These are phyloP conservation scores for Mortierella antarctica DNA, from an alignment of 192 early-diverging fungal species.

Conservation along the genomic window DNA sequence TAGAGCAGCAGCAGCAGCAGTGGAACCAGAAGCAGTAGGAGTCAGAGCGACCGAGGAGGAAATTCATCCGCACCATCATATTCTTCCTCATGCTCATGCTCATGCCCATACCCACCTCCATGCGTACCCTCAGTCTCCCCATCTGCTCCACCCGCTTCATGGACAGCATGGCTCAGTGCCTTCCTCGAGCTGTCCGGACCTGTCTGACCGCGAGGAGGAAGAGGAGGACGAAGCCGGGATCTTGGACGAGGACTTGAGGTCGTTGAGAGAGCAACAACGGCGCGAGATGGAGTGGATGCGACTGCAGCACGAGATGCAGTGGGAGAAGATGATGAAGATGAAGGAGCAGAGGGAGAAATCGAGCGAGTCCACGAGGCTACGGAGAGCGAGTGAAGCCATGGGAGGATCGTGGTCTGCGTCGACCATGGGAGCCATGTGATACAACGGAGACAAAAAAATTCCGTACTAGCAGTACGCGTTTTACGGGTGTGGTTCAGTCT, in stretches of 20 bases:
- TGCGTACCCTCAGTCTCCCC: no score
- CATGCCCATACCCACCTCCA: background rate
- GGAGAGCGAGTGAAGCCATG: no score
- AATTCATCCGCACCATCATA: background rate
- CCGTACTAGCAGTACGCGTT: no score
- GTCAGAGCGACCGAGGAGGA: background rate
- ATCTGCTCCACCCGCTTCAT: no score
- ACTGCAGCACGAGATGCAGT: constrained; percentile 35
- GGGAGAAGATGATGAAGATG: constrained; percentile 51
- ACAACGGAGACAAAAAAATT: no score
- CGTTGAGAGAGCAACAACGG: constrained; percentile 29
- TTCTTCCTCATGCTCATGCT: background rate
- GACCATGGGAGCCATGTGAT: no score
- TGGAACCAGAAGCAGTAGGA: constrained; percentile 28
- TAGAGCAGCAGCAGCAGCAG: background rate
- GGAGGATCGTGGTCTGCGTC: no score
- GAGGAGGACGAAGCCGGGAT: background rate
- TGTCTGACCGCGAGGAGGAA: constrained; percentile 38
- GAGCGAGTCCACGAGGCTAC: no score
- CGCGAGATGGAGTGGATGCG: constrained; percentile 44
- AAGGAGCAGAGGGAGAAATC: constrained; percentile 29
- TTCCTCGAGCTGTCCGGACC: constrained; percentile 39
- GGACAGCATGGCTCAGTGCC: no score
- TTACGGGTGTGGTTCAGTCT: no score
- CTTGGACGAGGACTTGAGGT: constrained; percentile 45